Base-by-base conservation (phyloP, 1,139 yeast species). In the Suhomyces anneliseae region DNA sequence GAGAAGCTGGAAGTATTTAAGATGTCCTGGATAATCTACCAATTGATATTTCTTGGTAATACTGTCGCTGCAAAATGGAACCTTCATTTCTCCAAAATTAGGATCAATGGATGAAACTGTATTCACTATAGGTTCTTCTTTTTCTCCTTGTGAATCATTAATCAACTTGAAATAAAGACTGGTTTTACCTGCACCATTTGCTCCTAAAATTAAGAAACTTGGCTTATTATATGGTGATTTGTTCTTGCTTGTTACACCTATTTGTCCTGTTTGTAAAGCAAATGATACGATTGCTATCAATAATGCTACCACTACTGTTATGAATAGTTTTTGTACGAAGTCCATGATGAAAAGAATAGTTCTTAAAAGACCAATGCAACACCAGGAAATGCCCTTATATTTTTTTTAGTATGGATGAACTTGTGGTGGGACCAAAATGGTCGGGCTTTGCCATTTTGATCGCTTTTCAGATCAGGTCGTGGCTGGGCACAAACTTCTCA, bases 21-120 rank as follows among this genome's bases (percentile, higher is more conserved):
- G 70, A 65, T 87, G 93, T 7, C 97, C 97, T 2, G 98, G 98
- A 55, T 84, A 83, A 61, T 92, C 98, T 43, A 86, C 76, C 40
- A 90, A 62, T 54, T 76, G 75, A 65, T 69, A 76, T 32, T 55
- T 53, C 46, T 66, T 69, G 34, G 64, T 64, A 38, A 74, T 69
- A 37, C 66, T 46, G 2, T 59, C 53, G 44, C 64, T 67, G 42
- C 77, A 56, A 38, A 74, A 58, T 2, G 80, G 80, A 24, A 75
- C 58, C 10, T 54, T 47, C 8, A 73, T 49, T 8, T 59, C 55
- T 1, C 62, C 59, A 40, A 64, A 57, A 50, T 71, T 73, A 3
- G 74, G 70, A 38, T 74, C 78, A n/a, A 74, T 62, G 14, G 81
- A 76, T 9, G 78, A 69, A 2, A 78, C 66, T 0, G 81, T 74